Conservation (phyloP, 257 asterid genomes). For the Solanum chilense region DNA sequence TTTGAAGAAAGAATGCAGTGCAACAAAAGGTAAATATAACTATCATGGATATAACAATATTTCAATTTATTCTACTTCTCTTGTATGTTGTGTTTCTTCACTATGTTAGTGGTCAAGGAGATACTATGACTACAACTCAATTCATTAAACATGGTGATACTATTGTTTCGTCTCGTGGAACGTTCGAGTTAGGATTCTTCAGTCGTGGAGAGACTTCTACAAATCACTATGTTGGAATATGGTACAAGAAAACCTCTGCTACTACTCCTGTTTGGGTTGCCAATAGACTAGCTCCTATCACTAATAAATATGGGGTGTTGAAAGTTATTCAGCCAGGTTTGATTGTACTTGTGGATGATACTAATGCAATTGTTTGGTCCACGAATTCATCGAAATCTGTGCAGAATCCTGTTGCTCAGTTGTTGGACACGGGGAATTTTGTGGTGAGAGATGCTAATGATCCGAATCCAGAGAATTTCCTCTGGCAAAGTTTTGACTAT, state of each 20-base stretch:
- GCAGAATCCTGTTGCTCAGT: slow-evolving; percentile 13
- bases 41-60: neutral
- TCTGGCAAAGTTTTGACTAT: slow-evolving; percentile 52
- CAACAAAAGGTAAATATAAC: neutral
- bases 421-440: slow-evolving; percentile 41
- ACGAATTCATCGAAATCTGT: slow-evolving; percentile 15
- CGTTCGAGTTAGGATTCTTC: slow-evolving; percentile 35
- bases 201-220: slow-evolving; percentile 15
- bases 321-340: slow-evolving; percentile 15
- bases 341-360: slow-evolving; percentile 17
- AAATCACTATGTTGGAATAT: slow-evolving; percentile 26
- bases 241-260: slow-evolving; percentile 25
- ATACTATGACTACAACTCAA: slow-evolving; percentile 2
- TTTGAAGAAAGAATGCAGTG: neutral
- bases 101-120: neutral
- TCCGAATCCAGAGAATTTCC: slow-evolving; percentile 2
- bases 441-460: slow-evolving; percentile 27
- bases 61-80: neutral
- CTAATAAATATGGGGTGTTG: slow-evolving; percentile 10
- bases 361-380: slow-evolving; percentile 23
- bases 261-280: slow-evolving; percentile 31
- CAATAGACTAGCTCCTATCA: slow-evolving; percentile 12
- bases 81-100: neutral
- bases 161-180: slow-evolving; percentile 25
- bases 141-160: slow-evolving; percentile 21